Conservation (phyloP, 495 filamentous ascomycete genomes). For the Aspergillus sclerotiicarbonarius region DNA sequence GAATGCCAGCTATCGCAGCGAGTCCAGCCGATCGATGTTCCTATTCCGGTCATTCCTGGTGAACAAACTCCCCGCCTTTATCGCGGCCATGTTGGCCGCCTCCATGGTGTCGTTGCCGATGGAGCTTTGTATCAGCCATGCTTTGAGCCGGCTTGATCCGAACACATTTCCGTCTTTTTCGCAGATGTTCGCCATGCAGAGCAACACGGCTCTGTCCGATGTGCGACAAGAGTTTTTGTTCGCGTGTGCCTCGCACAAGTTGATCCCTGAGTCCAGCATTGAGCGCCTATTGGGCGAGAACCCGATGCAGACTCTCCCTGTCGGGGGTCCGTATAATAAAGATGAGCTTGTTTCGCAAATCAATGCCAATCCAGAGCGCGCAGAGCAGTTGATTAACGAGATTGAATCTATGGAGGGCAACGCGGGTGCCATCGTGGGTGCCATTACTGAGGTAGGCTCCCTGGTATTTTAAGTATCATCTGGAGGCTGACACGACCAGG, state of each 20-base stretch:
- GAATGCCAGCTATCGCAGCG: conserved; percentile 78
- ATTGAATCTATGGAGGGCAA: conserved; percentile 95
- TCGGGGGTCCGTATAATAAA: conserved; percentile 70
- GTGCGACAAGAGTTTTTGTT: conserved; percentile 91
- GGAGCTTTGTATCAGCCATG: conserved; percentile 77
- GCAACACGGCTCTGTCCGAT: conserved; percentile 71
- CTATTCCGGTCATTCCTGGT: conserved; percentile 87
- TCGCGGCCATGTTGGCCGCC: conserved; percentile 59
- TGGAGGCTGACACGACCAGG: conserved; percentile 42
- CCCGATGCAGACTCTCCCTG: conserved; percentile 76
- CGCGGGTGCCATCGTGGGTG: conserved; percentile 80
- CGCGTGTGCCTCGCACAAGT: conserved; percentile 79
- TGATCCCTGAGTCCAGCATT: conserved; percentile 76
- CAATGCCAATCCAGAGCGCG: conserved; percentile 63
- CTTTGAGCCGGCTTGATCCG: conserved; percentile 70
- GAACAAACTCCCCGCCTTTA: conserved; percentile 84
- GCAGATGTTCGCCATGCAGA: conserved; percentile 74
- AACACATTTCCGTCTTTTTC: conserved; percentile 79
- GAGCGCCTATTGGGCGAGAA: conserved; percentile 81
- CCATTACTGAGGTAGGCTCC: conserved; percentile 68
- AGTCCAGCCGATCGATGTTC: conserved; percentile 67
- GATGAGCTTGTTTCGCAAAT: conserved; percentile 75
- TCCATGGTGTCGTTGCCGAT: conserved; percentile 65
- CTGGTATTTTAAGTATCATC: background rate
- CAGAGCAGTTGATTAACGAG: conserved; percentile 72